Base-by-base conservation (phyloP, 257 asterid species). In the Handroanthus guayacan region DNA sequence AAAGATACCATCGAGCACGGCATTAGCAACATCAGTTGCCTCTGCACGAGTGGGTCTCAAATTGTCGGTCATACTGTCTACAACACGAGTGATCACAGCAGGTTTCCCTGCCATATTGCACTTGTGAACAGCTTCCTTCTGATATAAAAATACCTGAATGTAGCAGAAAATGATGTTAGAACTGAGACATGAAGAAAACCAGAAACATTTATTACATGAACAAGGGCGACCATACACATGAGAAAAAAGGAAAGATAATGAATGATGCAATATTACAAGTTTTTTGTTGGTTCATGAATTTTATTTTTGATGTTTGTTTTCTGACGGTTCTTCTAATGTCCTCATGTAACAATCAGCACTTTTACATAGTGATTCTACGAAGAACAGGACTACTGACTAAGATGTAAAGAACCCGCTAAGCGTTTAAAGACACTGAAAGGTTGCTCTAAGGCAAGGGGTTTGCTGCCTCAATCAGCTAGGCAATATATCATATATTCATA, bases 11-110 rank as follows among this genome's bases (percentile, higher is more conserved):
- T 89, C 94, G 78, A 89, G 80, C 14, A 89, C 91, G 39, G 91
- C 91, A 83, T 89, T 89, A 63, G 94, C 94, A 63, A 89, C 91
- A 78, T 89, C 94, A 50, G 94, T 89, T 71, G 94, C 94, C 80
- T 89, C 94, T 2, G 94, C 94, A 85, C 94, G 94, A 55, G 94
- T 89, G 39, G 94, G 94, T 76, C 94, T 82, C 79, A 89, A 82
- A 74, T 89, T 89, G 81, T 85, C 90, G 0, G 94, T 89, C 94
- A 89, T 89, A 71, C 94, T 87, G 75, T 89, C 94, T 18, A 89
- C 94, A 70, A 41, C 45, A 41, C 45, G 45, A 41, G 45, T 41
- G 8, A 41, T 8, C n/a, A 87, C 92, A 6, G 92, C 87, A 17
- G 91, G 94, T 80, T 89, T 89, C 74, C 94, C 94, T 51, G 89